Percentiles rank a stretch among this genome's conserved stretches.
Conservation (phyloP, 495 filamentous ascomycete genomes). For the Aspergillus kassunensis region DNA sequence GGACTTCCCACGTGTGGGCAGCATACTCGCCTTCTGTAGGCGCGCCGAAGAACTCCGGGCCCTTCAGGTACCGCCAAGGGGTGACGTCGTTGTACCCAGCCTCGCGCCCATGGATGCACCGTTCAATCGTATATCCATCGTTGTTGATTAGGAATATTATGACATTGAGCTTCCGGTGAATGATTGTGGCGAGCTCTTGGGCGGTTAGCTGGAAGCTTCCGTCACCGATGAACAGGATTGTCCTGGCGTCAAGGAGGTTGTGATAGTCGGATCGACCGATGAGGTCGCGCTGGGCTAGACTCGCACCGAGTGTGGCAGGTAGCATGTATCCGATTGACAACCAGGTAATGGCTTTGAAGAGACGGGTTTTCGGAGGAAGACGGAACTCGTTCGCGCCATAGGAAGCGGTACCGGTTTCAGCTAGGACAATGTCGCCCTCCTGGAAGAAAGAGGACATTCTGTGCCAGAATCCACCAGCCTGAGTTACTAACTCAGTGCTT, state of each 20-base stretch:
- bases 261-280: slow-evolving; percentile 8
- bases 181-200: slow-evolving; percentile 73
- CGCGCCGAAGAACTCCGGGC: slow-evolving; percentile 32
- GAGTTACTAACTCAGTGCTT: slow-evolving; percentile 11
- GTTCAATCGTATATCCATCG: slow-evolving; percentile 68
- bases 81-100: slow-evolving; percentile 68
- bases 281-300: slow-evolving; percentile 34
- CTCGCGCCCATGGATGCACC: slow-evolving; percentile 64
- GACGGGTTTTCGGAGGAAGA: slow-evolving; percentile 19
- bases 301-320: slow-evolving; percentile 36
- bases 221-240: slow-evolving; percentile 72
- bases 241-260: slow-evolving; percentile 21
- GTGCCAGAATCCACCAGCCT: slow-evolving; percentile 22
- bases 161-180: slow-evolving; percentile 59
- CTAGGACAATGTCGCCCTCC: slow-evolving; percentile 28
- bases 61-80: slow-evolving; percentile 54
- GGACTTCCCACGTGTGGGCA: slow-evolving; percentile 12
- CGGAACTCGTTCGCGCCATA: slow-evolving; percentile 22
- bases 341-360: slow-evolving; percentile 35
- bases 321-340: slow-evolving; percentile 43
- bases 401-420: slow-evolving; percentile 33
- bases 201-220: slow-evolving; percentile 75
- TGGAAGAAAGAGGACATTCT: slow-evolving; percentile 19
- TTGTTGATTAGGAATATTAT: slow-evolving; percentile 75
- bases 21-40: slow-evolving; percentile 11